A percentile compares a stretch with the other conserved stretches of the same genome.
phyloP scores from a whole-genome alignment of 306 rosid species.

The Vachellia pachyceras region DNA sequence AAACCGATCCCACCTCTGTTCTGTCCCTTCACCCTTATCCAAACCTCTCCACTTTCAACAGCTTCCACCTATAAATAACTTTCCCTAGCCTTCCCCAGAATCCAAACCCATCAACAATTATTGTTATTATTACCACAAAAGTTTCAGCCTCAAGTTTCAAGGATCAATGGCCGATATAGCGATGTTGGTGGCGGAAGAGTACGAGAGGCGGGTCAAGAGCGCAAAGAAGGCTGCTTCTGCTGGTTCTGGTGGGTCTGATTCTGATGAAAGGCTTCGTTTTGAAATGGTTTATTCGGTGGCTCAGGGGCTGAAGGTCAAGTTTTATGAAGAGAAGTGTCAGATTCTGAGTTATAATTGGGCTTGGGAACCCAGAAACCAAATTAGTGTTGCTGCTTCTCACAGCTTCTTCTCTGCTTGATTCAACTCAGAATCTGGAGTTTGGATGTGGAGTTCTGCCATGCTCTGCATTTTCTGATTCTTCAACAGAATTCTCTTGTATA shows the following conservation, averaged over 20 bases:
- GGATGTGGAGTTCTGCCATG: not conserved
- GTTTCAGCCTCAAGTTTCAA: not conserved
- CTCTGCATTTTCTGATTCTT: conserved; percentile 1
- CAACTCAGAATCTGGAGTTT: conserved; percentile 18
- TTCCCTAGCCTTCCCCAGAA: not conserved
- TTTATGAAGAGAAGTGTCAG: conserved; percentile 25
- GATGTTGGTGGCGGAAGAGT: conserved; percentile 75
- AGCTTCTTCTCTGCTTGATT: conserved; percentile 81
- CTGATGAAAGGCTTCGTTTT: not conserved
- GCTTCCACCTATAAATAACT: not conserved
- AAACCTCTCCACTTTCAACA: not conserved
- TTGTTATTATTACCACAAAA: not conserved
- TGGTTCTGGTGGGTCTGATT: not conserved
- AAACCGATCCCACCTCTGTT: not conserved
- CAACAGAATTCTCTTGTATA: conserved; percentile 13
- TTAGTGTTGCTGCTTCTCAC: conserved; percentile 63
- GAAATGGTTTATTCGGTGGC: conserved; percentile 42
- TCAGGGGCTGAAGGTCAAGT: conserved; percentile 37
- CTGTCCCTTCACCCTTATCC: conserved; percentile 41
- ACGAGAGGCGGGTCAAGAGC: conserved; percentile 62
- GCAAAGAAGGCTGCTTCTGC: conserved; percentile 13
- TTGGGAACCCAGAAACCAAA: conserved; percentile 61
- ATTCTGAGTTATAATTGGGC: conserved; percentile 30
- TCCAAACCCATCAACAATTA: not conserved
- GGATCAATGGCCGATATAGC: conserved; percentile 73